phyloP scores from a whole-genome alignment of 495 filamentous ascomycete genomes.

The Pseudomonodictys pantanalensis region DNA sequence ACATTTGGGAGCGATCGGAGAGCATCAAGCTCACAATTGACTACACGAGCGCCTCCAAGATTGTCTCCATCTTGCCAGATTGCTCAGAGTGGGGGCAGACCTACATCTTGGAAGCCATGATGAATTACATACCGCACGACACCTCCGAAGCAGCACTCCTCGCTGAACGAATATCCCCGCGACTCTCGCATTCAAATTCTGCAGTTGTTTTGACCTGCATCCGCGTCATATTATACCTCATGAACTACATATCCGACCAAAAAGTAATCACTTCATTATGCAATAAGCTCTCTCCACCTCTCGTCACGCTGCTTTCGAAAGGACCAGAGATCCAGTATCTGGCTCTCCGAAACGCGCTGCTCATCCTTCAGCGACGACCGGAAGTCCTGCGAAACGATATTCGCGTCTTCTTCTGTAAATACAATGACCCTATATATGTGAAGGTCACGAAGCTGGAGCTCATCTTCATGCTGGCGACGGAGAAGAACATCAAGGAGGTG shows the following conservation, averaged over 20 bases:
- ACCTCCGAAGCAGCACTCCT: slow-evolving; percentile 80
- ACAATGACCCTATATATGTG: slow-evolving; percentile 99
- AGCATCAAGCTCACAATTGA: slow-evolving; percentile 98
- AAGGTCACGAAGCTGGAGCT: slow-evolving; percentile 98
- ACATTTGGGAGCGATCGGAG: slow-evolving; percentile 98
- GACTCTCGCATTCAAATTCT: slow-evolving; percentile 93
- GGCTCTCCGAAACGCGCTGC: slow-evolving; percentile 85
- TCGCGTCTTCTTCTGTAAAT: slow-evolving; percentile 99
- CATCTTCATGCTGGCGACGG: slow-evolving; percentile 97
- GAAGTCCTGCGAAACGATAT: slow-evolving; percentile 97
- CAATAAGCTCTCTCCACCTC: slow-evolving; percentile 88
- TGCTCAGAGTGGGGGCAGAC: slow-evolving; percentile 99
- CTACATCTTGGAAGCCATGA: slow-evolving; percentile 96
- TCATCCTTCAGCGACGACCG: slow-evolving; percentile 89
- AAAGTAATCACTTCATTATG: slow-evolving; percentile 87
- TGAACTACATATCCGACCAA: slow-evolving; percentile 97
- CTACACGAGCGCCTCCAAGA: slow-evolving; percentile 93
- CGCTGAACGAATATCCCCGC: slow-evolving; percentile 89
- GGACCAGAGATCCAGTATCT: slow-evolving; percentile 97
- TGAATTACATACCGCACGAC: slow-evolving; percentile 97
- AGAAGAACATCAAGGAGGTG: slow-evolving; percentile 94
- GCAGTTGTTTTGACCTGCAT: slow-evolving; percentile 95
- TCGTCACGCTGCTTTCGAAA: slow-evolving; percentile 93
- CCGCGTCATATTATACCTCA: slow-evolving; percentile 91
- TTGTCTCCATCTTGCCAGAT: slow-evolving; percentile 92